phyloP scores from a whole-genome alignment of 345 rosid genomes.

The Nephelium lappaceum region DNA sequence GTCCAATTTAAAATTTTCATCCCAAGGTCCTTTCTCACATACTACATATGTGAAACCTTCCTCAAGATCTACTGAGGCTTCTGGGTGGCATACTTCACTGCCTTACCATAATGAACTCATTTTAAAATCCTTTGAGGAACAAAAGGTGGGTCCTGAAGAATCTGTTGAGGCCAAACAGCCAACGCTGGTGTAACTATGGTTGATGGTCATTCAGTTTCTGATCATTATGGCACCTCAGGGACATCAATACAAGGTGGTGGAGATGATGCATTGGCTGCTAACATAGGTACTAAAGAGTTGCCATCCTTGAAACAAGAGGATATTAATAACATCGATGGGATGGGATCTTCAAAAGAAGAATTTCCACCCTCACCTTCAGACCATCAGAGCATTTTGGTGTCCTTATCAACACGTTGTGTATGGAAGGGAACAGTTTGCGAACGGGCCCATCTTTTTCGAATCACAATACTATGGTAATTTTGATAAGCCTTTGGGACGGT shows the following conservation, averaged over 20 bases:
- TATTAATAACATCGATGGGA: slow-evolving; percentile 41
- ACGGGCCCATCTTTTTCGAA: slow-evolving; percentile 81
- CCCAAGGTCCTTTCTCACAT: slow-evolving; percentile 24
- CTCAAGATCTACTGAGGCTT: slow-evolving; percentile 18
- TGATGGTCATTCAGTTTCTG: slow-evolving; percentile 23
- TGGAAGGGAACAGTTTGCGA: slow-evolving; percentile 95
- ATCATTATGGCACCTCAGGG: slow-evolving; percentile 25
- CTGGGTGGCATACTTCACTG: slow-evolving; percentile 22
- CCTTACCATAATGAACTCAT: slow-evolving; percentile 20
- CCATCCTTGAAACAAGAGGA: slow-evolving; percentile 36
- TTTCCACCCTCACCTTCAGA: slow-evolving; percentile 91
- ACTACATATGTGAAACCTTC: slow-evolving; percentile 15
- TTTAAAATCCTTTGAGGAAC: slow-evolving; percentile 32
- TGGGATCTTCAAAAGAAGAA: slow-evolving; percentile 67
- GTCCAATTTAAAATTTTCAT: slow-evolving; percentile 35
- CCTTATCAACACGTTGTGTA: slow-evolving; percentile 88
- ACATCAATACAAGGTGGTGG: slow-evolving; percentile 27
- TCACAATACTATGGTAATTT: slow-evolving; percentile 92
- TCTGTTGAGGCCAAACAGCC: slow-evolving; percentile 30
- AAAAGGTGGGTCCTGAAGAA: slow-evolving; percentile 38
- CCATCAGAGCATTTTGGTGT: slow-evolving; percentile 96
- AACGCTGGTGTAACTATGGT: slow-evolving; percentile 12
- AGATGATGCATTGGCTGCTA: slow-evolving; percentile 26
- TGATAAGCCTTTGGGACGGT: slow-evolving; percentile 95
- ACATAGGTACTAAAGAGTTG: slow-evolving; percentile 24